phyloP scores from a whole-genome alignment of 805 yeast species.

The Saccharomycopsis fodiens region DNA sequence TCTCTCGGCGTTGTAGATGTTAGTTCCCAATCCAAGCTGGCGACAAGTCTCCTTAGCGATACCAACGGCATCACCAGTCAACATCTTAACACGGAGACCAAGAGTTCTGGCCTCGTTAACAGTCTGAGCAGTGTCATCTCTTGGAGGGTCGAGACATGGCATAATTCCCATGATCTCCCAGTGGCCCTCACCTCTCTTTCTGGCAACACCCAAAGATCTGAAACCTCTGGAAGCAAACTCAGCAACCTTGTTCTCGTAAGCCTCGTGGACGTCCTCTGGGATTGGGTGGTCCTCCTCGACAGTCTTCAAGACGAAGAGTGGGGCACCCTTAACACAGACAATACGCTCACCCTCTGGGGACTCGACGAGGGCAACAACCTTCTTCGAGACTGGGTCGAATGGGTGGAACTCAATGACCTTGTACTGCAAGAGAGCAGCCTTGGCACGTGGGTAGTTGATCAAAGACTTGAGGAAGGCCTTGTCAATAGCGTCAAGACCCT shows the following conservation, averaged over 20 bases:
- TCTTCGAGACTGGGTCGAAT: constrained; percentile 96
- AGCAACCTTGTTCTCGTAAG: constrained; percentile 94
- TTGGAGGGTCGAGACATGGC: constrained; percentile 99
- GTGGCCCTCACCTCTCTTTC: constrained; percentile 97
- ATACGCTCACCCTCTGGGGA: constrained; percentile 95
- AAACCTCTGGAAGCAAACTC: constrained; percentile 98
- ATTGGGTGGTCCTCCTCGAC: constrained; percentile 96
- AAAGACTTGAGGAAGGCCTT: constrained; percentile 92
- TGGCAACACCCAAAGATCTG: constrained; percentile 97
- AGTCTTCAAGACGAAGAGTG: constrained; percentile 91
- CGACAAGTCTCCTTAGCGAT: constrained; percentile 98
- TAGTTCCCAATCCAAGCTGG: constrained; percentile 94
- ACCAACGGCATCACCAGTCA: constrained; percentile 99
- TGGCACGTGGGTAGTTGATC: constrained; percentile 84
- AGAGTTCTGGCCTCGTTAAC: constrained; percentile 83
- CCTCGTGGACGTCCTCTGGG: constrained; percentile 88
- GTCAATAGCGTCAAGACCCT: constrained; percentile 97
- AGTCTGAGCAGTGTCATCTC: constrained; percentile 96
- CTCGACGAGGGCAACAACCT: constrained; percentile 90
- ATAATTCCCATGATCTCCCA: constrained; percentile 97
- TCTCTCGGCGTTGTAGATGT: constrained; percentile 94
- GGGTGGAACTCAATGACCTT: constrained; percentile 94
- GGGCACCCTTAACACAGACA: constrained; percentile 96
- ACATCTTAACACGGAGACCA: constrained; percentile 95
- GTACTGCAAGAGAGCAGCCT: constrained; percentile 86